Evolutionary conservation across 2,329 filamentous ascomycete genomes (phyloP).

Genomic region (Raffaelea ambrosiae): DNA sequence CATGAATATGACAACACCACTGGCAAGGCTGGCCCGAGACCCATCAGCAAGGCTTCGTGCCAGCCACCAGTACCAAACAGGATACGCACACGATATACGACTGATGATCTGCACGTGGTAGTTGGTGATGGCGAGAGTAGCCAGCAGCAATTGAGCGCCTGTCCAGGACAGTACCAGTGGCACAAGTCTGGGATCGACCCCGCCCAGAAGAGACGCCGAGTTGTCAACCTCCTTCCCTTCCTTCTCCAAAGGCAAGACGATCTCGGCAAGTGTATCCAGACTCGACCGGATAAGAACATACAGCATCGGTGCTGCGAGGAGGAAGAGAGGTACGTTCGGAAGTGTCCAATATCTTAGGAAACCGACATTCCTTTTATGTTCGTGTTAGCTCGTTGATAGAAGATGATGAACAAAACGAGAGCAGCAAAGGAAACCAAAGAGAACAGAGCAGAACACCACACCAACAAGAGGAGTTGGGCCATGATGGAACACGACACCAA

Average conservation of each 20-base stretch:
- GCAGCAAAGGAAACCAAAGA: no score
- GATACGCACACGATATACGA: slow-evolving; percentile 78
- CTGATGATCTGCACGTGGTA: slow-evolving; percentile 96
- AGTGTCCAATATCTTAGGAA: slow-evolving; percentile 86
- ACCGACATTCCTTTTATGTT: slow-evolving; percentile 75
- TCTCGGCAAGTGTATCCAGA: slow-evolving; percentile 23
- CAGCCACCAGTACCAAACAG: slow-evolving; percentile 81
- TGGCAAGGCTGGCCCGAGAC: slow-evolving; percentile 9
- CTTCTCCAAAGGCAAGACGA: not conserved
- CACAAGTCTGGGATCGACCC: slow-evolving; percentile 11
- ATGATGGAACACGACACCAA: no score
- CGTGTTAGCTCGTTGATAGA: not conserved
- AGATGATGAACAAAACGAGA: not conserved
- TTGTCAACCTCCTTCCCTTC: not conserved
- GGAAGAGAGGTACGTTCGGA: slow-evolving; percentile 78
- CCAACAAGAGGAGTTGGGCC: no score
- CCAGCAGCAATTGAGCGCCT: slow-evolving; percentile 63
- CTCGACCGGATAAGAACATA: slow-evolving; percentile 57
- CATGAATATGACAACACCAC: slow-evolving; percentile 53
- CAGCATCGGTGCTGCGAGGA: slow-evolving; percentile 73
- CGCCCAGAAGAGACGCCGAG: not conserved
- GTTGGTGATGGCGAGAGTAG: slow-evolving; percentile 61
- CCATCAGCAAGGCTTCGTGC: slow-evolving; percentile 32
- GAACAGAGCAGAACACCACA: no score
- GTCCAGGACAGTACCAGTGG: slow-evolving; percentile 51